These are phyloP conservation scores for Chalciporus sp. DNA, from an alignment of 1,284 basidiomycete species.

Conservation along the genomic window DNA sequence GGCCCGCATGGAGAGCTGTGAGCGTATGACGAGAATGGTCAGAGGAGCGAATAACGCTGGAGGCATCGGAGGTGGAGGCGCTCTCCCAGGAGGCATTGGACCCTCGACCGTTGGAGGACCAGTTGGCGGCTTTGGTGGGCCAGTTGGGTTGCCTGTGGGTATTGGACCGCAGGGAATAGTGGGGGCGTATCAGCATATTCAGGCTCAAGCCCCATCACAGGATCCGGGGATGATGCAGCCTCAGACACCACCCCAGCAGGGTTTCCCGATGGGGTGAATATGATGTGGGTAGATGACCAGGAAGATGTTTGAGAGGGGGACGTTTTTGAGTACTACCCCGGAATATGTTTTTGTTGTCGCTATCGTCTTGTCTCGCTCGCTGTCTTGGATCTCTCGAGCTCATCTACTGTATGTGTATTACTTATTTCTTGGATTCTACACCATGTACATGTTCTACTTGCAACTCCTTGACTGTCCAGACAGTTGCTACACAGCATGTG, in stretches of 20 bases:
- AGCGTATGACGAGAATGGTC: constrained; percentile 61
- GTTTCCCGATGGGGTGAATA: constrained; percentile 22
- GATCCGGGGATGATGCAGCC: constrained; percentile 14
- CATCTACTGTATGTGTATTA: neutral
- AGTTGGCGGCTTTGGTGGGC: constrained; percentile 33
- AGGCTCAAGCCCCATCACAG: constrained; percentile 11
- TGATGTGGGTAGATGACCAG: constrained; percentile 3
- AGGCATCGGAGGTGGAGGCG: constrained; percentile 9
- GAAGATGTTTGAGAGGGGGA: neutral
- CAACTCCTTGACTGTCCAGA: too few species aligned
- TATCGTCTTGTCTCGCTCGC: neutral
- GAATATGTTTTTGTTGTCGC: neutral
- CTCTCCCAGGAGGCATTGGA: constrained; percentile 11
- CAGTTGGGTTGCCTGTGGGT: constrained; percentile 26
- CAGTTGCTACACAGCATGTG: constrained; percentile 1
- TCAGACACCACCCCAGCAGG: constrained; percentile 23
- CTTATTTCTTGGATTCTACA: neutral
- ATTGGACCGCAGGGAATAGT: constrained; percentile 26
- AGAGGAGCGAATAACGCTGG: constrained; percentile 45
- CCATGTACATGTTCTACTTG: too few species aligned
- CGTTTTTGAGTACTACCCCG: neutral
- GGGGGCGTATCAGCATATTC: constrained; percentile 16
- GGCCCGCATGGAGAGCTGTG: constrained; percentile 72
- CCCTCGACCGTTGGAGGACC: constrained; percentile 30
- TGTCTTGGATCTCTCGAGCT: neutral